Evolutionary conservation across 345 rosid genomes (phyloP).

Genomic region (Eutrema yunnanense): DNA sequence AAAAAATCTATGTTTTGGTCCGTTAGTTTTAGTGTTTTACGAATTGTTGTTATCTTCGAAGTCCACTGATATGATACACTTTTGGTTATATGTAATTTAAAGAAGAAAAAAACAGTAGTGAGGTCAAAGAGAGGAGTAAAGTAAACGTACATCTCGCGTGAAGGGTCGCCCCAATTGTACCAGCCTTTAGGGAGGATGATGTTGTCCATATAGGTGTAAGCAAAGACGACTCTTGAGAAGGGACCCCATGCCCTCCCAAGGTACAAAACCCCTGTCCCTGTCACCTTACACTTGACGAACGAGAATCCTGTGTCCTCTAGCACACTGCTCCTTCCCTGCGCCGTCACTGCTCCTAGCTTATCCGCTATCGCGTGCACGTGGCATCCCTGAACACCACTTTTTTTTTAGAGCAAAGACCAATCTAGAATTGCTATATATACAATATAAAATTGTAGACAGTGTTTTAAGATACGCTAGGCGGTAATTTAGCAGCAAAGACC

Average conservation of each 20-base stretch:
- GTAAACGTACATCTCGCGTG: constrained; percentile 63
- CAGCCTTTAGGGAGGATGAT: constrained; percentile 93
- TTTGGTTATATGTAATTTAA: background rate
- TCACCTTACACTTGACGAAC: constrained; percentile 85
- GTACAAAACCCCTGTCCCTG: constrained; percentile 91
- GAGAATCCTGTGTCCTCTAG: constrained; percentile 98
- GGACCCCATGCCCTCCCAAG: constrained; percentile 99
- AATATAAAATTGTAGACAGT: background rate
- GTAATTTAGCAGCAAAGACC: background rate
- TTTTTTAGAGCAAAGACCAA: background rate
- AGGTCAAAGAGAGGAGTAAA: background rate
- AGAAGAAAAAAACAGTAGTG: background rate
- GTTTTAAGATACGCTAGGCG: background rate
- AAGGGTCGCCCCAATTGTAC: constrained; percentile 96
- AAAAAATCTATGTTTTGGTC: background rate
- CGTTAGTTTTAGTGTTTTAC: background rate
- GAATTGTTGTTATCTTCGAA: background rate
- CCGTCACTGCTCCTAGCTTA: constrained; percentile 64
- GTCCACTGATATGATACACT: background rate
- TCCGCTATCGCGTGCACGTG: constrained; percentile 87
- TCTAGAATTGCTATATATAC: background rate
- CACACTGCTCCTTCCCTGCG: constrained; percentile 68
- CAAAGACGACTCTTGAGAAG: constrained; percentile 92
- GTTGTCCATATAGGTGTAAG: constrained; percentile 92
- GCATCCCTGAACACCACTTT: constrained; percentile 47